Base-by-base conservation (phyloP, 129 eudicot genomes). In the Helichrysum umbraculigerum region DNA sequence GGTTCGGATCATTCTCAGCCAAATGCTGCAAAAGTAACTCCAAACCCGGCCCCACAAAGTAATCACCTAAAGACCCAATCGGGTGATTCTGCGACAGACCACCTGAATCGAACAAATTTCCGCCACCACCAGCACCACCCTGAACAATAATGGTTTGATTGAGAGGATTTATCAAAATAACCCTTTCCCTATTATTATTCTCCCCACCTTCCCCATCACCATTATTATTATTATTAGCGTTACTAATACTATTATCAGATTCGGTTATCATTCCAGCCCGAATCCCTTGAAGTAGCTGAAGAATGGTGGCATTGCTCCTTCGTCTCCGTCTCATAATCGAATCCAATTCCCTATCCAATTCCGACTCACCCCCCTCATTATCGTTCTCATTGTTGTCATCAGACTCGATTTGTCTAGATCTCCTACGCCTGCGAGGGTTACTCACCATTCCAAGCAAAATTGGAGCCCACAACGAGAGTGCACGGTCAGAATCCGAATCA, bases 391-490 rank as follows among this genome's bases (percentile, higher is more conserved):
- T 47, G 0, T 81, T 81, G 47, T 81, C 80, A 2, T 76, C 81
- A 9, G 76, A 42, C 29, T 73, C 92, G 4, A 85, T 47, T 54
- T 81, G 86, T 56, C 96, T 79, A 17, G 75, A 17, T 30, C 91
- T 80, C 29, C 84, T 76, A 16, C 79, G 80, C 22, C 86, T 88
- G 58, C 80, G 87, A 33, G 86, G 89, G 71, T 84, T 86, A 21
- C 79, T 81, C 88, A 90, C 84, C 91, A 90, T 88, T 19, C 96
- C 89, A 1, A 88, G 89, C 81, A 91, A 74, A 65, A 91, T 73
- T 4, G 97, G 97, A 15, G 93, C 91, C 96, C 91, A 88, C 14
- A 91, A 75, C 20, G 97, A 86, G 60, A 88, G 86, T 6, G 96
- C 75, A 3, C 83, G 83, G 42, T 88, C 93, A 5, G 96, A 82